phyloP scores from a whole-genome alignment of 2,329 filamentous ascomycete genomes.

The Microcera coccophila region DNA sequence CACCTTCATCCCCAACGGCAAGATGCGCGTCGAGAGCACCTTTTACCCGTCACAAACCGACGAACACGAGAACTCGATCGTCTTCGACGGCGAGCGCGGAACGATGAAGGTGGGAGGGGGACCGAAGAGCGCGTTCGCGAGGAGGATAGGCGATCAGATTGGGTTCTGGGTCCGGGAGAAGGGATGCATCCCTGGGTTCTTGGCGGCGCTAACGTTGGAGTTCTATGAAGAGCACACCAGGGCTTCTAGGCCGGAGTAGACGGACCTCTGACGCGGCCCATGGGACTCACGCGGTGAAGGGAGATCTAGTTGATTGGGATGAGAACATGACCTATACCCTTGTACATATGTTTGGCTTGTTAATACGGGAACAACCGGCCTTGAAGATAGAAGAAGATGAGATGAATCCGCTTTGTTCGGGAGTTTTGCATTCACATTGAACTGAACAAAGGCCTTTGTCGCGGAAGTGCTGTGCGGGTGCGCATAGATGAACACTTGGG shows the following conservation, averaged over 20 bases:
- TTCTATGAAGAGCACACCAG: slow-evolving; percentile 71
- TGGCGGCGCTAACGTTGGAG: slow-evolving; percentile 86
- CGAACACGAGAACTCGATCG: slow-evolving; percentile 68
- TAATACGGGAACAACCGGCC: not conserved
- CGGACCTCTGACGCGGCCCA: not conserved
- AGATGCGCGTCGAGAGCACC: slow-evolving; percentile 84
- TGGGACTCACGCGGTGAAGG: no score
- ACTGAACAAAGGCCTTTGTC: not conserved
- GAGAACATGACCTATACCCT: slow-evolving; percentile 26
- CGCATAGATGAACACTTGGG: no score
- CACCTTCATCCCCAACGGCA: slow-evolving; percentile 94
- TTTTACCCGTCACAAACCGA: slow-evolving; percentile 69
- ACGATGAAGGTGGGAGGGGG: slow-evolving; percentile 98
- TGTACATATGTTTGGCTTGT: slow-evolving; percentile 11
- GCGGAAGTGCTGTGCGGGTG: not conserved
- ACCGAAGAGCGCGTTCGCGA: slow-evolving; percentile 78
- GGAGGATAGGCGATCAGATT: slow-evolving; percentile 79
- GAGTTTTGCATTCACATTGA: not conserved
- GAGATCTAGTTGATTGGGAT: slow-evolving; percentile 10
- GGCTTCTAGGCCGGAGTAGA: slow-evolving; percentile 16
- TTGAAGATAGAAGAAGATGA: not conserved
- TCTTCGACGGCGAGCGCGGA: slow-evolving; percentile 89
- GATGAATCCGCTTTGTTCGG: not conserved
- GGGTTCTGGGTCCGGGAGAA: slow-evolving; percentile 94
- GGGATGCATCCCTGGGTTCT: slow-evolving; percentile 88